These are phyloP conservation scores for Solanum clarkiae DNA, from an alignment of 257 asterid species.

Conservation along the genomic window DNA sequence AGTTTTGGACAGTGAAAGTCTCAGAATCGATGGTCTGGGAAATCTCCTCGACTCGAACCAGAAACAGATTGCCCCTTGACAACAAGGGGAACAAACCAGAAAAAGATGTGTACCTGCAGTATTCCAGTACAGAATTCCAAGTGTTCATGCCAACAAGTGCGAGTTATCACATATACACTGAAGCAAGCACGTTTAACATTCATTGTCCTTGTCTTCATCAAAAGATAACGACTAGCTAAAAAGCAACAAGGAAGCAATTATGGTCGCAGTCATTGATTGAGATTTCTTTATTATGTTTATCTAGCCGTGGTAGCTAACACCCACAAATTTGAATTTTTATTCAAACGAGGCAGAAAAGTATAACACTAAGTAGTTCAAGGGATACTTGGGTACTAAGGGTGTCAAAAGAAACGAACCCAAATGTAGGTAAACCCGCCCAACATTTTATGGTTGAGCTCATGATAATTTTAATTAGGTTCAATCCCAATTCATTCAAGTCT, in stretches of 20 bases:
- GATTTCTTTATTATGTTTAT: not conserved
- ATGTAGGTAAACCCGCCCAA: too few relatives aligned
- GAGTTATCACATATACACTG: not conserved
- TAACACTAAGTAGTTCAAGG: not conserved
- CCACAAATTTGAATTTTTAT: not conserved
- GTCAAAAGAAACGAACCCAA: too few relatives aligned
- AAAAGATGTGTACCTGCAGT: constrained; percentile 73
- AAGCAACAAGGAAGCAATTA: not conserved
- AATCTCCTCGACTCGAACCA: constrained; percentile 72
- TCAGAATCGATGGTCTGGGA: constrained; percentile 74
- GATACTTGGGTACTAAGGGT: too few relatives aligned
- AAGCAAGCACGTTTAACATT: not conserved
- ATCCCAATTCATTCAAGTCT: too few relatives aligned
- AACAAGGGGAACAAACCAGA: constrained; percentile 62
- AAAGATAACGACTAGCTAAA: not conserved
- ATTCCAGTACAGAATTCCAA: not conserved
- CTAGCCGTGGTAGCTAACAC: not conserved
- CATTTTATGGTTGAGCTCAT: too few relatives aligned
- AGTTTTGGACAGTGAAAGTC: constrained; percentile 65
- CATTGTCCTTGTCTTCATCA: not conserved
- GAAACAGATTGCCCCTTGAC: constrained; percentile 51
- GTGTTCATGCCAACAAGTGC: not conserved
- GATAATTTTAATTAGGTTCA: too few relatives aligned
- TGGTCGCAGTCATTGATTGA: not conserved
- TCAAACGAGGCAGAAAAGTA: not conserved